These are phyloP conservation scores for Artemisia tridentata DNA, from an alignment of 129 eudicot species.

Conservation along the genomic window DNA sequence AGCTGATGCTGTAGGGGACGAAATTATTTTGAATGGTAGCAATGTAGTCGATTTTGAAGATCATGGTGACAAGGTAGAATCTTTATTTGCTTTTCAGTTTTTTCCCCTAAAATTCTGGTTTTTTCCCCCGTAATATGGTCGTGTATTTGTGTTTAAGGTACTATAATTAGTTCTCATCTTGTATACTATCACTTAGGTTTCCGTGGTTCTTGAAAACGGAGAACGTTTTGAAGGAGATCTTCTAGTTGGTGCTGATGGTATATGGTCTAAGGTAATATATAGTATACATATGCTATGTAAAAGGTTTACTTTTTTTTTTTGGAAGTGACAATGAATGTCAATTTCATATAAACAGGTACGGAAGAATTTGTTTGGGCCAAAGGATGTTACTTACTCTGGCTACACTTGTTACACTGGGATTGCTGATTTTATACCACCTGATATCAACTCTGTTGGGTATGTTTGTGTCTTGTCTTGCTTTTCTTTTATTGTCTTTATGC, in stretches of 20 bases:
- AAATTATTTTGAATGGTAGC: slow-evolving; percentile 75
- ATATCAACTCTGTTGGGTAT: slow-evolving; percentile 92
- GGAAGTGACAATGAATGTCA: not conserved
- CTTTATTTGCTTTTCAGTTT: not conserved
- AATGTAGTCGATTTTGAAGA: slow-evolving; percentile 82
- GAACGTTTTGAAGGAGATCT: slow-evolving; percentile 85
- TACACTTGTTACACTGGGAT: slow-evolving; percentile 99
- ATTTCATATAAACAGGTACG: slow-evolving; percentile 51
- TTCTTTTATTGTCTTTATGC: not conserved
- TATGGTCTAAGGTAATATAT: slow-evolving; percentile 79
- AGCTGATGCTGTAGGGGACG: slow-evolving; percentile 87
- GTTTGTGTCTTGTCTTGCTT: slow-evolving; percentile 6
- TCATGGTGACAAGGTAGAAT: slow-evolving; percentile 70
- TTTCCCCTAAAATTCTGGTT: not conserved
- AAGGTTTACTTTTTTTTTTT: not conserved
- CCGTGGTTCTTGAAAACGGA: slow-evolving; percentile 81
- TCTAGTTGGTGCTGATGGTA: slow-evolving; percentile 98
- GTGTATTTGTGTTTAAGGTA: not conserved
- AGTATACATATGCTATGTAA: not conserved
- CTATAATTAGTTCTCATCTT: not conserved
- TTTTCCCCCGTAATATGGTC: not conserved
- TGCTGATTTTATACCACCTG: slow-evolving; percentile 95
- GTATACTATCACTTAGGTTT: slow-evolving; percentile 47
- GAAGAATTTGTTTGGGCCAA: slow-evolving; percentile 74
- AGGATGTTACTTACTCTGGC: slow-evolving; percentile 79